phyloP scores from a whole-genome alignment of 148 eudicot genomes.

The Arctostaphylos glauca region DNA sequence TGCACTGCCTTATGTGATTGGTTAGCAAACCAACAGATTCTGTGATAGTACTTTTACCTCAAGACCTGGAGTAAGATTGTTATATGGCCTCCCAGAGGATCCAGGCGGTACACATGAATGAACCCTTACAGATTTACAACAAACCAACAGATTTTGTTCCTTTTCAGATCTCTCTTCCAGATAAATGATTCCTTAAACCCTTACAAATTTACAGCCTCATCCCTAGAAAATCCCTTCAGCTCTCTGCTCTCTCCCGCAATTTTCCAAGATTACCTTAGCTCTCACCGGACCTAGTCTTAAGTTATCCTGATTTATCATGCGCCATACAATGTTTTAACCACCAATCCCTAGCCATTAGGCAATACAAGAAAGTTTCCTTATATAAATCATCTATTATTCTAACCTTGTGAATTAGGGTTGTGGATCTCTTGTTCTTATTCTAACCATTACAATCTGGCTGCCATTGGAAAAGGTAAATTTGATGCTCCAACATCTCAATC shows the following conservation, averaged over 20 bases:
- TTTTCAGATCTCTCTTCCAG: background rate
- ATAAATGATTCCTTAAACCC: background rate
- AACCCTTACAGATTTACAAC: no score
- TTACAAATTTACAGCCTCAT: background rate
- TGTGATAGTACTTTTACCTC: background rate
- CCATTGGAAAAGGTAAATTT: no score
- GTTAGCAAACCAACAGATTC: no score
- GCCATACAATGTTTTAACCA: background rate
- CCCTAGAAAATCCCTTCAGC: background rate
- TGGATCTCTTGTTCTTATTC: background rate
- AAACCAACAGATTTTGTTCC: no score
- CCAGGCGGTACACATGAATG: background rate
- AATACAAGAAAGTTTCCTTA: background rate
- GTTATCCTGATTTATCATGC: background rate
- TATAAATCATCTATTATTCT: background rate
- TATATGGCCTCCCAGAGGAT: background rate
- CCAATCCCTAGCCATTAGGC: background rate
- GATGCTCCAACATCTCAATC: no score
- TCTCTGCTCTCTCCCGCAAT: background rate
- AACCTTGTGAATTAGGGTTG: no score
- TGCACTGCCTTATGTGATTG: no score
- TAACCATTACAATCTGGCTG: no score
- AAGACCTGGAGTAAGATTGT: background rate
- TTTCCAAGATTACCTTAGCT: no score
- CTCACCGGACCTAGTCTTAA: background rate